Conservation (phyloP, 2,329 filamentous ascomycete species). For the Lanzia echinophila region DNA sequence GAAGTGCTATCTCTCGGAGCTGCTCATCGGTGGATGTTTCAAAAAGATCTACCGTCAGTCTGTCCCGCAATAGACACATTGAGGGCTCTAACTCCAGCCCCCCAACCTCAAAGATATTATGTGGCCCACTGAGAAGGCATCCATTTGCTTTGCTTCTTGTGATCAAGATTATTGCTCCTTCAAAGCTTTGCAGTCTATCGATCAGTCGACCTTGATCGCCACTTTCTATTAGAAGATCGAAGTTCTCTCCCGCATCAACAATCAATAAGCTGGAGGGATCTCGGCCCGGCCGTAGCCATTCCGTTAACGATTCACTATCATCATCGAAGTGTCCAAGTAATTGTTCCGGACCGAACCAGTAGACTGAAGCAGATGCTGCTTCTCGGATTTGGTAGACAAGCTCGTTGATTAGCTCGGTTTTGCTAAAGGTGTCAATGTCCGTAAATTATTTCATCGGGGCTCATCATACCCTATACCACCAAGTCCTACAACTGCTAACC, state of each 20-base stretch:
- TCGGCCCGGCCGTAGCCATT: conserved; percentile 13
- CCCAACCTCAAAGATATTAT: conserved; percentile 18
- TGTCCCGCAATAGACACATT: conserved; percentile 14
- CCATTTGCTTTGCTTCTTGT: conserved; percentile 19
- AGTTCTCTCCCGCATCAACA: conserved; percentile 19
- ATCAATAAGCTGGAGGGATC: conserved; percentile 14
- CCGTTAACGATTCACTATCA: conserved; percentile 11
- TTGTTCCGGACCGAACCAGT: conserved; percentile 19
- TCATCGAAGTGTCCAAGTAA: conserved; percentile 6
- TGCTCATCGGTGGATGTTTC: conserved; percentile 15
- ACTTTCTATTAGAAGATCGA: conserved; percentile 9
- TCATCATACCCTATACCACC: conserved; percentile 21
- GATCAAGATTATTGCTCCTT: conserved; percentile 19
- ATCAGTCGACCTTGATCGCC: conserved; percentile 11
- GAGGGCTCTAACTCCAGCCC: conserved; percentile 18
- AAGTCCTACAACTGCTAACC: conserved; percentile 22
- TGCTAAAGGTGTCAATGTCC: conserved; percentile 14
- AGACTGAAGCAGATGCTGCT: conserved; percentile 21
- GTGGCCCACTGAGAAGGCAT: conserved; percentile 15
- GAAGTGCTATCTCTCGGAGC: conserved; percentile 15
- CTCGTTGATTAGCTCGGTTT: conserved; percentile 22
- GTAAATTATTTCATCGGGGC: not conserved
- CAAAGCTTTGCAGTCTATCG: conserved; percentile 16
- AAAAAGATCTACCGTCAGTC: conserved; percentile 8
- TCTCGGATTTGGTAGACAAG: conserved; percentile 21